Evolutionary conservation across 140 eudicot species (phyloP).

Genomic region (Cichorium intybus): DNA sequence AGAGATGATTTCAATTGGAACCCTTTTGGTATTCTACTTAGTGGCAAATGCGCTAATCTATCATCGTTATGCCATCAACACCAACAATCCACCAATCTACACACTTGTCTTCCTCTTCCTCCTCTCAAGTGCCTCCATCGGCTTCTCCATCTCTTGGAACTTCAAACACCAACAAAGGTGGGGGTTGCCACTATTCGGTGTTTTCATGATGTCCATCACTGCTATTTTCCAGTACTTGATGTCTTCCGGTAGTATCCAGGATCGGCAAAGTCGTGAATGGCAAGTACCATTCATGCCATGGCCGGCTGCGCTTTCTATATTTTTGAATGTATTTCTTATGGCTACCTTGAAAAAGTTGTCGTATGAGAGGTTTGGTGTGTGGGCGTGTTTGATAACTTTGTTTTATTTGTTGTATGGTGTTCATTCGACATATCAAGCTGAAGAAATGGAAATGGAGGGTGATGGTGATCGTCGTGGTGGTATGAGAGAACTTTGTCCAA

Average conservation of each 20-base stretch:
- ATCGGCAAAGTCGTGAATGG: constrained; percentile 38
- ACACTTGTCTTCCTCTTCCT: constrained; percentile 52
- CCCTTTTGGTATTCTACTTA: constrained; percentile 70
- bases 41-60: constrained; percentile 82
- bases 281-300: constrained; percentile 83
- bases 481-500: constrained; percentile 20
- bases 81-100: constrained; percentile 40
- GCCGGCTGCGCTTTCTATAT: constrained; percentile 64
- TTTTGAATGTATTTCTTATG: constrained; percentile 70
- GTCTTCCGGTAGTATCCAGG: constrained; percentile 11
- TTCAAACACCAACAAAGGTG: constrained; percentile 48
- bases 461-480: constrained; percentile 20
- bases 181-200: constrained; percentile 54
- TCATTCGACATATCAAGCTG: constrained; percentile 65
- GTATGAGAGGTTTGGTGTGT: constrained; percentile 62
- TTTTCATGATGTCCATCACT: constrained; percentile 29
- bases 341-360: constrained; percentile 47
- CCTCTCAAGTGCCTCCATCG: constrained; percentile 54
- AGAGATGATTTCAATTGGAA: constrained; percentile 75
- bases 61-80: constrained; percentile 44
- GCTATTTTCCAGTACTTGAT: constrained; percentile 49
- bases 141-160: constrained; percentile 64
- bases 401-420: constrained; percentile 70
- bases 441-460: constrained; percentile 35
- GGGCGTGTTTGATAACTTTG: constrained; percentile 57